phyloP scores from a whole-genome alignment of 768 basidiomycete genomes.

The Phylloporus scabripes region DNA sequence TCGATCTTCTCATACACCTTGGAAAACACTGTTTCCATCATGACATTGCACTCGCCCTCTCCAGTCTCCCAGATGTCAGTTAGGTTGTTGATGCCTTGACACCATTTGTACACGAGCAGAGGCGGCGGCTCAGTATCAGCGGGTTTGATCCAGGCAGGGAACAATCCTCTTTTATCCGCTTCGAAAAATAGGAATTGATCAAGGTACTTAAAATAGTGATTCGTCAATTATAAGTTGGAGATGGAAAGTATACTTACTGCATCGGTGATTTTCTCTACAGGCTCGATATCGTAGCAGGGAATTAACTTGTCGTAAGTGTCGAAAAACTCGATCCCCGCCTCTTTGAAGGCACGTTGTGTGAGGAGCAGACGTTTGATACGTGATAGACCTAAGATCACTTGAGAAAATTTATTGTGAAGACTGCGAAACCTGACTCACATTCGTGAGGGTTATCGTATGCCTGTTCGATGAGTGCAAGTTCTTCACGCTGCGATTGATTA shows the following conservation, averaged over 20 bases:
- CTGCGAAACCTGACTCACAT: conserved; percentile 43
- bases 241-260: conserved; percentile 50
- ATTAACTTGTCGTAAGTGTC: conserved; percentile 98
- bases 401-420: not conserved
- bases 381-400: conserved; percentile 56
- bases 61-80: conserved; percentile 98
- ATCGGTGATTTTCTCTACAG: conserved; percentile 99
- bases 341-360: conserved; percentile 98
- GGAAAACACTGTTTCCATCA: conserved; percentile 98
- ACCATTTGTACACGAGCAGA: conserved; percentile 98
- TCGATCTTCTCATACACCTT: conserved; percentile 99
- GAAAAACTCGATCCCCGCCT: conserved; percentile 94
- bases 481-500: conserved; percentile 97
- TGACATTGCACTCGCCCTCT: conserved; percentile 95
- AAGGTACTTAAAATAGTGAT: conserved; percentile 54
- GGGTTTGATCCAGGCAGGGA: conserved; percentile 99
- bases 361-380: conserved; percentile 96
- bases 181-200: conserved; percentile 99
- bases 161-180: conserved; percentile 94
- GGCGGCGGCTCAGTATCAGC: conserved; percentile 97
- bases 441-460: conserved; percentile 99
- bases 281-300: conserved; percentile 98
- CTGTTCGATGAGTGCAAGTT: conserved; percentile 96
- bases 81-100: conserved; percentile 98
- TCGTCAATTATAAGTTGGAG: conserved; percentile 5